phyloP scores from a whole-genome alignment of 2,329 filamentous ascomycete genomes.

The Seiridium cupressi region DNA sequence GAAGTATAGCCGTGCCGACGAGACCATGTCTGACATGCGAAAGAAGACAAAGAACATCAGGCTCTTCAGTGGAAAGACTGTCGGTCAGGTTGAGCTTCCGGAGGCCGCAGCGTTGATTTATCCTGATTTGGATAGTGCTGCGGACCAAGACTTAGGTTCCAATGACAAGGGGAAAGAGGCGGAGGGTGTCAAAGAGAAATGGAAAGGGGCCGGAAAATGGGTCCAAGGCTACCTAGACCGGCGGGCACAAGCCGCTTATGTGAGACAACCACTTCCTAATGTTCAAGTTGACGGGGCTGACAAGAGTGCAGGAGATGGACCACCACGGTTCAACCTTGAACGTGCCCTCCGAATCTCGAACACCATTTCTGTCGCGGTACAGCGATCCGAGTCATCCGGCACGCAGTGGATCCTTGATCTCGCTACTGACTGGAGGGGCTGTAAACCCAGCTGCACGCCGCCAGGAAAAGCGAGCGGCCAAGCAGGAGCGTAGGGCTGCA shows the following conservation, averaged over 20 bases:
- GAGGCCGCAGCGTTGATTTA: conserved; percentile 48
- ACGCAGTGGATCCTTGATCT: conserved; percentile 44
- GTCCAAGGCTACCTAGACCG: conserved; percentile 49
- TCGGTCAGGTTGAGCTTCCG: conserved; percentile 27
- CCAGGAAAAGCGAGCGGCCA: no score
- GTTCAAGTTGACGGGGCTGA: conserved; percentile 5
- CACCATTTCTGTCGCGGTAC: conserved; percentile 43
- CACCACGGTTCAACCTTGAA: no score
- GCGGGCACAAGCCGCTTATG: conserved; percentile 36
- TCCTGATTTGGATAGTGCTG: conserved; percentile 35
- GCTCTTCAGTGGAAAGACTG: neutral
- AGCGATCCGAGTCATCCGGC: conserved; percentile 50
- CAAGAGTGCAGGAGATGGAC: no score
- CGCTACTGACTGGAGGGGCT: conserved; percentile 43
- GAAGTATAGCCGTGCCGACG: neutral
- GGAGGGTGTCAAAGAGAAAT: conserved; percentile 9
- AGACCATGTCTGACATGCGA: neutral
- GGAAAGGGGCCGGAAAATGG: conserved; percentile 26
- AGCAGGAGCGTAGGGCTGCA: no score
- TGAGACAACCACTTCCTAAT: conserved; percentile 30
- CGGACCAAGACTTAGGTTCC: no score
- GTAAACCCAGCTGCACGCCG: conserved; percentile 21
- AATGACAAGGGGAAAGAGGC: no score
- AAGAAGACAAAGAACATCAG: no score
- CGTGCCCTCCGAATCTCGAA: conserved; percentile 14